Evolutionary conservation across 345 rosid species (phyloP), one percentile per base, ranked within the genome.

Genomic region (Stellera chamaejasme): DNA sequence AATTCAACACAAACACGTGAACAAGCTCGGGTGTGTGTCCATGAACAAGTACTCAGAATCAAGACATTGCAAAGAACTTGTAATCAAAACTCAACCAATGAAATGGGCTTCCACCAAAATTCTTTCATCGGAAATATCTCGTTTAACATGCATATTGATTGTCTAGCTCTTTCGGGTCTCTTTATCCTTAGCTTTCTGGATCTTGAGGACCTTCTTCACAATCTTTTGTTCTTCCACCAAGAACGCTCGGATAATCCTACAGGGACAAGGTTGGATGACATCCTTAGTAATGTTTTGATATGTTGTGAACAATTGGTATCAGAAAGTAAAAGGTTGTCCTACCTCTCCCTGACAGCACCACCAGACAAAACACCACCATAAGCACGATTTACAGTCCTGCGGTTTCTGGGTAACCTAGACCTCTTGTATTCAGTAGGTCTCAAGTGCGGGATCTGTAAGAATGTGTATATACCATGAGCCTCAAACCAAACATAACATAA

Each of bases 301-400:
- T 32, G 39, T 5, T 32, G 5, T 23, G 43, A 42, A 41, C 44
- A 15, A 13, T 12, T 9, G 42, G 0, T 36, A 27, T 5, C 39
- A 43, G 43, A 16, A 46, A 25, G 48, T 42, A 11, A 23, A 27
- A 51, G 27, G 43, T 0, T 19, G 23, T 26, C 60, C 16, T 64
- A 85, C 93, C 93, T 85, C 69, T 85, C 93, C 68, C 84, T 72
- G 13, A 82, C 87, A 50, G 83, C 89, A 43, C 74, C 61, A 4
- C 77, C 89, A 47, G 89, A 82, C 72, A 85, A 66, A 9, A 85
- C 93, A 59, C 93, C 89, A 53, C 93, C 93, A 49, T 82, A 85
- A 6, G 84, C 71, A 43, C 84, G 80, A 63, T 79, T 82, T 2
- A 82, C 82, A 6, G 87, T 82, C 48, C 84, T 69, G 42, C 77